Percentiles rank a stretch among this genome's conserved stretches.
phyloP scores from a whole-genome alignment of 805 yeast species.

The Yarrowia divulgata region DNA sequence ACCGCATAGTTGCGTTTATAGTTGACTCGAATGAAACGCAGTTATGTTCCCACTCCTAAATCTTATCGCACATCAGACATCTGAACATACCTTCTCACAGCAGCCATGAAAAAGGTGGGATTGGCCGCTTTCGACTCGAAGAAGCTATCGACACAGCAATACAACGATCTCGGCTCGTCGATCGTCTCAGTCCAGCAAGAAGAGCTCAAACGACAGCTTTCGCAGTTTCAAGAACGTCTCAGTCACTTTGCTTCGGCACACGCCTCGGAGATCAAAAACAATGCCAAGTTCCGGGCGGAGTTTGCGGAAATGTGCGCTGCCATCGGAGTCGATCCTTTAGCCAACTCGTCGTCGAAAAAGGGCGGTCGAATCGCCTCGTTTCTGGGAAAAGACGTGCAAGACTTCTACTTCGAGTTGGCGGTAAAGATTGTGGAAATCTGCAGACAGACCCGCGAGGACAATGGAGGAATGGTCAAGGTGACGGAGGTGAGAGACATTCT shows the following conservation, averaged over 20 bases:
- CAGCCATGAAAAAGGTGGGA: constrained; percentile 55
- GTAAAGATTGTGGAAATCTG: constrained; percentile 80
- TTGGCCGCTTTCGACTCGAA: constrained; percentile 56
- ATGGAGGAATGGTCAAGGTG: constrained; percentile 82
- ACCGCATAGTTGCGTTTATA: neutral
- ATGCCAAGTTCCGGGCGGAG: constrained; percentile 70
- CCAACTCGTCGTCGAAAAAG: constrained; percentile 47
- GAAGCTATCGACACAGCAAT: constrained; percentile 53
- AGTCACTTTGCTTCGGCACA: constrained; percentile 78
- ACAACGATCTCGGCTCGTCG: constrained; percentile 59
- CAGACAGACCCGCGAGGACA: constrained; percentile 68
- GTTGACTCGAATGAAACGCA: neutral
- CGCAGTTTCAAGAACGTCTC: constrained; percentile 78
- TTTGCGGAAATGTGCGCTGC: constrained; percentile 78
- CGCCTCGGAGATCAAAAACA: constrained; percentile 67
- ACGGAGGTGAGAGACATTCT: constrained; percentile 57
- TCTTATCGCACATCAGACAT: constrained; percentile 21
- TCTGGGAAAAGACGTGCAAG: constrained; percentile 53
- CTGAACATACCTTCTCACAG: neutral
- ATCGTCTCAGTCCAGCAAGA: constrained; percentile 62
- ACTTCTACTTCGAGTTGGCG: constrained; percentile 70
- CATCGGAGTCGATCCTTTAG: constrained; percentile 85
- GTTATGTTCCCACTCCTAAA: neutral
- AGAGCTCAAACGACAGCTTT: constrained; percentile 72
- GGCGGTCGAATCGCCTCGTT: constrained; percentile 51